A percentile compares a stretch with the other conserved stretches of the same genome.
Evolutionary conservation across 2,329 filamentous ascomycete species (phyloP).

Genomic region (Apiospora aurea): DNA sequence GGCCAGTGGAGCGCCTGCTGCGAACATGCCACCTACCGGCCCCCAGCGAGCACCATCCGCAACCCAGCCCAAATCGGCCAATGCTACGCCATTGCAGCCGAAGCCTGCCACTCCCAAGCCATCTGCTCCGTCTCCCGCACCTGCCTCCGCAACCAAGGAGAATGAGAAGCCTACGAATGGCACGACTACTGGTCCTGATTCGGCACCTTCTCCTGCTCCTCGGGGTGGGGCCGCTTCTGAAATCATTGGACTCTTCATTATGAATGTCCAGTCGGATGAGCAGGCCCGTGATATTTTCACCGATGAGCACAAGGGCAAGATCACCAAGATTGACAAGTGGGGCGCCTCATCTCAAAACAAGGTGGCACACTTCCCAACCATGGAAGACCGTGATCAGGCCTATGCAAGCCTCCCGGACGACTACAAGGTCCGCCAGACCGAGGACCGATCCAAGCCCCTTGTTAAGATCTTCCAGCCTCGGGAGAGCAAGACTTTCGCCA

Average conservation of each 20-base stretch:
- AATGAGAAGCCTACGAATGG: slow-evolving; percentile 60
- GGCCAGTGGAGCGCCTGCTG: slow-evolving; percentile 40
- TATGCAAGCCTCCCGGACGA: slow-evolving; percentile 78
- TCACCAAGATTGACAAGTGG: slow-evolving; percentile 80
- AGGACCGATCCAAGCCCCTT: slow-evolving; percentile 79
- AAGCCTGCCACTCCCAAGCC: slow-evolving; percentile 60
- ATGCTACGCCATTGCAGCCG: slow-evolving; percentile 49
- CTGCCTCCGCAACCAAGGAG: slow-evolving; percentile 51
- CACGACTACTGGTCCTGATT: slow-evolving; percentile 63
- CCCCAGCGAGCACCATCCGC: slow-evolving; percentile 45
- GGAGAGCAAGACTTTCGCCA: slow-evolving; percentile 61
- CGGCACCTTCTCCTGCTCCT: slow-evolving; percentile 62
- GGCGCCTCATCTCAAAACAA: slow-evolving; percentile 73
- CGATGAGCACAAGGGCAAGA: slow-evolving; percentile 83
- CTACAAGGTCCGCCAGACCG: slow-evolving; percentile 74
- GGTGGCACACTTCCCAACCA: slow-evolving; percentile 83
- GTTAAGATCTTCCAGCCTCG: slow-evolving; percentile 84
- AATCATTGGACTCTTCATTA: slow-evolving; percentile 88
- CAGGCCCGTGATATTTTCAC: slow-evolving; percentile 82
- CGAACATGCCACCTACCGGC: slow-evolving; percentile 41
- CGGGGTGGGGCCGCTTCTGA: slow-evolving; percentile 66
- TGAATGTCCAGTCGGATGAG: slow-evolving; percentile 83
- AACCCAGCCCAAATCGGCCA: slow-evolving; percentile 49
- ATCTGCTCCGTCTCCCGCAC: slow-evolving; percentile 46
- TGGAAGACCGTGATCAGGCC: slow-evolving; percentile 81